Percentiles rank a stretch among this genome's conserved stretches.
These are phyloP conservation scores for Microcyclospora pomicola DNA, from an alignment of 2,329 filamentous ascomycete genomes.

Conservation along the genomic window DNA sequence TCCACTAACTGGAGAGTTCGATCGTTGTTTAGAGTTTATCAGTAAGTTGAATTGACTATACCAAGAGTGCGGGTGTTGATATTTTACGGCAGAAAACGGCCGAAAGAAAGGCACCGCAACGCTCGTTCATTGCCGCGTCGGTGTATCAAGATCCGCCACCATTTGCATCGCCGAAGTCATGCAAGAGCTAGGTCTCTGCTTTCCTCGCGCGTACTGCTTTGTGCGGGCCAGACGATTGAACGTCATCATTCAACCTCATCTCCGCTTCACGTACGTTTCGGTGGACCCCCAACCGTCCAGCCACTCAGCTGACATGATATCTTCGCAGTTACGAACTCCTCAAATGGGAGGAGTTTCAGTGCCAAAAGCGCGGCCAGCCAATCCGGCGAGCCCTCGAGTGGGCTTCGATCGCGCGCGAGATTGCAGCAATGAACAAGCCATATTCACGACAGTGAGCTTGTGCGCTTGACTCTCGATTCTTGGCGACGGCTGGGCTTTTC, in stretches of 20 bases:
- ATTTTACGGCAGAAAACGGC: constrained; percentile 50
- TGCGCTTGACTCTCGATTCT: background rate
- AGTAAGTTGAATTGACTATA: constrained; percentile 43
- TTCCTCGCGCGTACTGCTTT: constrained; percentile 90
- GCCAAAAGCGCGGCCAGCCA: constrained; percentile 38
- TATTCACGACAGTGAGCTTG: constrained; percentile 51
- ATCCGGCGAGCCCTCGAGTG: constrained; percentile 76
- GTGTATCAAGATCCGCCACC: constrained; percentile 86
- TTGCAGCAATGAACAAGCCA: constrained; percentile 89
- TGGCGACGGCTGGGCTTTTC: no score
- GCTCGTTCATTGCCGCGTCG: constrained; percentile 89
- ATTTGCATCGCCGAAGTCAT: constrained; percentile 99
- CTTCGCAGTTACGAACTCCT: constrained; percentile 59
- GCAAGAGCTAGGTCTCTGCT: constrained; percentile 64
- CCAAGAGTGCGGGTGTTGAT: background rate
- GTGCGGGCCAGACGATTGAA: constrained; percentile 85
- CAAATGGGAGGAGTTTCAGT: constrained; percentile 81
- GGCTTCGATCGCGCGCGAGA: constrained; percentile 74
- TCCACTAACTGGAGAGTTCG: constrained; percentile 73
- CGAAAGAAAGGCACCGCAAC: constrained; percentile 67
- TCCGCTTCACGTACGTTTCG: constrained; percentile 62
- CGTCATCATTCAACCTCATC: constrained; percentile 94
- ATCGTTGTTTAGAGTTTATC: constrained; percentile 78
- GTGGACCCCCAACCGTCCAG: background rate
- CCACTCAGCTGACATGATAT: no score